Evolutionary conservation across 768 basidiomycete species (phyloP).

Genomic region (Xerocomellus intermedius): DNA sequence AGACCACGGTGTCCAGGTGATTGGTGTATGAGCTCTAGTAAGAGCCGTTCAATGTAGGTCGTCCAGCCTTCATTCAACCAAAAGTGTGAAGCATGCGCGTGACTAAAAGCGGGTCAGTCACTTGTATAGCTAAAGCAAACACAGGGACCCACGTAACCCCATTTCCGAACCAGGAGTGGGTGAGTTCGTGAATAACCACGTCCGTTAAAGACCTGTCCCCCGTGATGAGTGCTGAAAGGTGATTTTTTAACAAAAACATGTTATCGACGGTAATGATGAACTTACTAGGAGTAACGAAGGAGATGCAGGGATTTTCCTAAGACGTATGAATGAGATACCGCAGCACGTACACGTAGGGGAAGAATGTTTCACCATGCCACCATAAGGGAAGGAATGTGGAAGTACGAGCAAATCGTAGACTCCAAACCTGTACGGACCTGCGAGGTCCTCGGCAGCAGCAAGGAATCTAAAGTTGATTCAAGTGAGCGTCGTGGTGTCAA

Average conservation of each 20-base stretch:
- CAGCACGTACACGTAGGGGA: not conserved
- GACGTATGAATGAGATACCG: not conserved
- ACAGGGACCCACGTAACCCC: constrained; percentile 63
- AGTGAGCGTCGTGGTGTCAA: no score
- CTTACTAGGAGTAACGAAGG: constrained; percentile 86
- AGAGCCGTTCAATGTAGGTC: constrained; percentile 84
- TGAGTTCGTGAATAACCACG: constrained; percentile 84
- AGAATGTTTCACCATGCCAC: constrained; percentile 64
- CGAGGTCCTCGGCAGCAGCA: no score
- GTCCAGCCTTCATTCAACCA: constrained; percentile 97
- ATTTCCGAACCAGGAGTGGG: constrained; percentile 93
- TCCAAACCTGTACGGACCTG: no score
- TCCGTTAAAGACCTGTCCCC: constrained; percentile 87
- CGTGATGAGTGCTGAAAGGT: constrained; percentile 64
- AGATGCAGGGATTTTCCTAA: constrained; percentile 86
- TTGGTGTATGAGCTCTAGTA: constrained; percentile 61
- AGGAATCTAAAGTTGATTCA: no score
- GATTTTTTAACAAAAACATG: not conserved
- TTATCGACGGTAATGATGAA: not conserved
- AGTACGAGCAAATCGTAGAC: no score
- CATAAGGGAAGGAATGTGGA: constrained; percentile 92
- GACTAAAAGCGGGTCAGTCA: constrained; percentile 34
- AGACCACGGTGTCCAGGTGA: constrained; percentile 78
- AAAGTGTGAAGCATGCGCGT: constrained; percentile 75
- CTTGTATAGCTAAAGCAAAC: not conserved